A percentile compares a stretch with the other conserved stretches of the same genome.
Conservation (phyloP, 768 basidiomycete genomes). For the Leccinum uliginosum region DNA sequence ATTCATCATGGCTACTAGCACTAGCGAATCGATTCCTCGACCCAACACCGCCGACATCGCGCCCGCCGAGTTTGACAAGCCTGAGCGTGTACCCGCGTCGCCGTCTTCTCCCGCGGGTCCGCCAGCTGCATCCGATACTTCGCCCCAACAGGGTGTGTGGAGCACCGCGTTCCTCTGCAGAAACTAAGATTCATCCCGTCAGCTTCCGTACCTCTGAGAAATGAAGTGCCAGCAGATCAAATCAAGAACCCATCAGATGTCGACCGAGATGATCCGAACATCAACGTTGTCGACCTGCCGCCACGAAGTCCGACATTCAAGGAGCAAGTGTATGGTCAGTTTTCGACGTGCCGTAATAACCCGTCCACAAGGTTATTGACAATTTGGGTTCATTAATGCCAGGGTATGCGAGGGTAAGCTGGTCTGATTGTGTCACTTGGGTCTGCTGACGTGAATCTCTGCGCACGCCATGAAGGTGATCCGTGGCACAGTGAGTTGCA, state of each 20-base stretch:
- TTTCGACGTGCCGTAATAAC: not conserved
- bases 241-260: constrained; percentile 26
- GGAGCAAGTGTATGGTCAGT: constrained; percentile 53
- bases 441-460: constrained; percentile 2
- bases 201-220: constrained; percentile 36
- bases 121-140: constrained; percentile 26
- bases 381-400: not conserved
- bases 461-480: constrained; percentile 17
- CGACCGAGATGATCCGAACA: constrained; percentile 21
- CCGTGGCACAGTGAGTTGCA: constrained; percentile 26
- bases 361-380: not conserved
- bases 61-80: constrained; percentile 3
- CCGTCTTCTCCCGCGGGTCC: constrained; percentile 25
- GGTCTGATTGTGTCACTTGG: not conserved
- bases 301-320: constrained; percentile 46
- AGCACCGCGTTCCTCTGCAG: not conserved
- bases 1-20: constrained; percentile 2
- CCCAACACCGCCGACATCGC: not conserved
- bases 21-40: constrained; percentile 1
- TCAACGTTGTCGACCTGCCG: constrained; percentile 23
- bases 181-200: not conserved
- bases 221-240: constrained; percentile 28
- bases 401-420: constrained; percentile 30
- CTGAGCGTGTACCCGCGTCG: not conserved
- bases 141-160: constrained; percentile 37